Percentiles rank a stretch among this genome's conserved stretches.
Evolutionary conservation across 2,329 filamentous ascomycete species (phyloP).

Genomic region (Scedosporium minutisporum): DNA sequence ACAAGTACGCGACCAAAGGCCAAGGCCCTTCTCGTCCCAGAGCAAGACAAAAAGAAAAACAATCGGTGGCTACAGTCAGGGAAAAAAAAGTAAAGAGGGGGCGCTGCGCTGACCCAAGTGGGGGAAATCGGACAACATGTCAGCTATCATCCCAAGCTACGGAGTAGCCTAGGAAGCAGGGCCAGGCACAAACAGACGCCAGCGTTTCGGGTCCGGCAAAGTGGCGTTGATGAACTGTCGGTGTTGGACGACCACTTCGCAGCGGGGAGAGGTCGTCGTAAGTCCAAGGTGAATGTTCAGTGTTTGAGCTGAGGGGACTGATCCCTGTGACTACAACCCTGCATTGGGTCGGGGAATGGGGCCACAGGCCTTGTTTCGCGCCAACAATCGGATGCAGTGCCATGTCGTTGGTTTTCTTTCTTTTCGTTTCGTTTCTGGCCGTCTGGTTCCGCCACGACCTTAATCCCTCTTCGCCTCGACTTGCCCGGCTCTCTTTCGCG

Average conservation of each 20-base stretch:
- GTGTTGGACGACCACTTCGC: neutral
- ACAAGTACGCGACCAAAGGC: neutral
- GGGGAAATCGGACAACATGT: neutral
- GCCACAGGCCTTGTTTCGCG: neutral
- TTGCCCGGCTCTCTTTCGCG: neutral
- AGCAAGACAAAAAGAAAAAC: neutral
- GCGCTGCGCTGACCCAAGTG: neutral
- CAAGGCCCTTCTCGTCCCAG: neutral
- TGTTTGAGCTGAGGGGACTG: neutral
- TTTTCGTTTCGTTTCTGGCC: neutral
- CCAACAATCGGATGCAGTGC: neutral
- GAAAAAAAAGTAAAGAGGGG: neutral
- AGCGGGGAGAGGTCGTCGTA: neutral
- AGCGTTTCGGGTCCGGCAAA: neutral
- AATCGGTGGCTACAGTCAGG: neutral
- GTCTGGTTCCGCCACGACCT: neutral
- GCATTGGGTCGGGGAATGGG: neutral
- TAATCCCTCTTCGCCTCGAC: neutral
- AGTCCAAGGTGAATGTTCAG: neutral
- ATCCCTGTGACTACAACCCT: neutral
- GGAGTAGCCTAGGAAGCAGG: too few species aligned
- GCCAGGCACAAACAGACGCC: neutral
- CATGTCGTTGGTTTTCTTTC: neutral
- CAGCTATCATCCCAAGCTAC: neutral
- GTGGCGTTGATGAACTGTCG: neutral